These are phyloP conservation scores for Achaetomium macrosporum DNA, from an alignment of 2,329 filamentous ascomycete species.

Conservation along the genomic window DNA sequence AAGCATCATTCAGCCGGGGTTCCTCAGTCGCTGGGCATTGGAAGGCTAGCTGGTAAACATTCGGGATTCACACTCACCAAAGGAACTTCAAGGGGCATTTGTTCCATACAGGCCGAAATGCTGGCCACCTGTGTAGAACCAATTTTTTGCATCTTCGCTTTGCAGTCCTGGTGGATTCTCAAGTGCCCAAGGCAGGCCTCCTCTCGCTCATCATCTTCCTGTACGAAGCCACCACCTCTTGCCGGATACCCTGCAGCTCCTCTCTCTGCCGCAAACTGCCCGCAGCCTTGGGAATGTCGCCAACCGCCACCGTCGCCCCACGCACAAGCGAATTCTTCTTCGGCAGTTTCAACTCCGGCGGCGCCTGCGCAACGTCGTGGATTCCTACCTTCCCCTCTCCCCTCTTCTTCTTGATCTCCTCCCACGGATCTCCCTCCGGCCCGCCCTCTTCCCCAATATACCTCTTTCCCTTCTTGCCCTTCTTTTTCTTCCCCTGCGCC, in stretches of 20 bases:
- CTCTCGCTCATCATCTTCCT: conserved; percentile 60
- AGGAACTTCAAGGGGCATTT: too few relatives aligned
- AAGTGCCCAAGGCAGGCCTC: conserved; percentile 26
- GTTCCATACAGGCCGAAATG: too few relatives aligned
- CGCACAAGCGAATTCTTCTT: conserved; percentile 61
- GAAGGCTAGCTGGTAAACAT: too few relatives aligned
- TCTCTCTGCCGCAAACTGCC: conserved; percentile 68
- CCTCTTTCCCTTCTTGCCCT: conserved; percentile 37
- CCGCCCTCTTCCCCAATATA: conserved; percentile 39
- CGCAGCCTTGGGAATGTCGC: conserved; percentile 60
- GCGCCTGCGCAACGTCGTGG: conserved; percentile 63
- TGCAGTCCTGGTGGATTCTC: not conserved
- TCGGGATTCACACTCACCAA: too few relatives aligned
- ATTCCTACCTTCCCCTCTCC: conserved; percentile 48
- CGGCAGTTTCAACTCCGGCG: conserved; percentile 61
- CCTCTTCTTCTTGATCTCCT: conserved; percentile 61
- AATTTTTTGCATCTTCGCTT: not conserved
- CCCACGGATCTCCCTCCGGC: conserved; percentile 66
- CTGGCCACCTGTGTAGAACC: not conserved
- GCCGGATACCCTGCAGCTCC: conserved; percentile 63
- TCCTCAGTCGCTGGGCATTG: too few relatives aligned
- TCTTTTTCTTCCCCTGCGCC: conserved; percentile 39
- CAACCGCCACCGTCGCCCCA: conserved; percentile 60
- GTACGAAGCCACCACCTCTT: conserved; percentile 68
- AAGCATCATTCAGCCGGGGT: too few relatives aligned